Base-by-base conservation (phyloP, 2,329 filamentous ascomycete genomes). In the Calcarisporium arbuscula region DNA sequence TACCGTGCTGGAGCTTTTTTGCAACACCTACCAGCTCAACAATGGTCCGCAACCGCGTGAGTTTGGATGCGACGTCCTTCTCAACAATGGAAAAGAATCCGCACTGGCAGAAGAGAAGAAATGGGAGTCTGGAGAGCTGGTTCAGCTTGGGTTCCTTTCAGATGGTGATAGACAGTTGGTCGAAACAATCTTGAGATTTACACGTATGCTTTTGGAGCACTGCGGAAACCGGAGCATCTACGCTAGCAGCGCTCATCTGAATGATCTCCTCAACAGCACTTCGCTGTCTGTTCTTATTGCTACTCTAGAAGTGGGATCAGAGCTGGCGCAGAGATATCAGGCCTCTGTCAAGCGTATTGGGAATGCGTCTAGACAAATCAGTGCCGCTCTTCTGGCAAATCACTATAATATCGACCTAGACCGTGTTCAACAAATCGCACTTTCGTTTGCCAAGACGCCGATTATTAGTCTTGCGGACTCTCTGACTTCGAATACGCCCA, bases 161-260 rank as follows among this genome's bases (percentile, higher is more conserved):
- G 84, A 95, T 51, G 89, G 85, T 46, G 92, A 98, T 58, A 71
- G 80, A 47, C 68, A 84, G 52, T 70, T 98, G 42, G 66, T 96
- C 36, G 82, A 94, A 56, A 71, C 77, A 19, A 73, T 96, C 35
- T 68, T 98, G 40, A 72, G 77, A 48, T 98, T 98, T 60, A 95
- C 89, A 16, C 78, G 82, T 41, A 75, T 94, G 58, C 70, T 98
- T 19, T 66, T 96, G 33, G 87, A 96, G 56, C 92, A 95, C 56
- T 98, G 92, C 60, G 92, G 90, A 40, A 98, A 98, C 55, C 75
- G 94, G 48, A 95, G 89, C 64, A 80, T 98, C 50, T 98, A 96
- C 58, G 86, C 83, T 41, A 98, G 92, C 67, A 96, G 90, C 57
- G 73, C 82, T 46, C 85, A 94, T 50, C 67, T 98, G 41, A 92